Conservation (phyloP, 2,329 filamentous ascomycete genomes). For the Parastagonospora nodorum region DNA sequence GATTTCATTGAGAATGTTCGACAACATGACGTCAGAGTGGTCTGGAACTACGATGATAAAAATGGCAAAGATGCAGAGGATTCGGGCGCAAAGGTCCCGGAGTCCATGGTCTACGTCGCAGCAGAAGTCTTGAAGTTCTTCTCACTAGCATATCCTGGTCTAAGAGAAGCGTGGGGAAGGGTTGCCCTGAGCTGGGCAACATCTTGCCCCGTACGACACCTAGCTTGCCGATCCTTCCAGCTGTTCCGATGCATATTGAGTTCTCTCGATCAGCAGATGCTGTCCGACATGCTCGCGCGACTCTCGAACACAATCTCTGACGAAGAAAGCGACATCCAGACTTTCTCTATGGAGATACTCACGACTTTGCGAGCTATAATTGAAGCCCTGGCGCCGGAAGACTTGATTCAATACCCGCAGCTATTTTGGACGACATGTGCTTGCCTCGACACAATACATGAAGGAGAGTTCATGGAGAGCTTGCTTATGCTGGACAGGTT, state of each 20-base stretch:
- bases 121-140: constrained; percentile 84
- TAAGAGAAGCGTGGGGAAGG: constrained; percentile 90
- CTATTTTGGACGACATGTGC: constrained; percentile 98
- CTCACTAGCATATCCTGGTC: constrained; percentile 78
- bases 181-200: constrained; percentile 94
- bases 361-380: constrained; percentile 94
- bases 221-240: constrained; percentile 96
- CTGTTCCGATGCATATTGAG: constrained; percentile 94
- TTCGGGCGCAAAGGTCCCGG: constrained; percentile 78
- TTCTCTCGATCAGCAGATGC: constrained; percentile 88
- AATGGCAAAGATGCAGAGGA: constrained; percentile 74
- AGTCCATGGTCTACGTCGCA: constrained; percentile 85
- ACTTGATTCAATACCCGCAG: constrained; percentile 88
- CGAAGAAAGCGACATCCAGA: constrained; percentile 89
- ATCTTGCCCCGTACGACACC: constrained; percentile 90
- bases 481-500: constrained; percentile 89
- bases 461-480: constrained; percentile 90
- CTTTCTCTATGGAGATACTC: constrained; percentile 96
- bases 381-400: constrained; percentile 76
- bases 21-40: constrained; percentile 78
- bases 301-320: constrained; percentile 97
- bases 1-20: constrained; percentile 86
- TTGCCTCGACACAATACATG: constrained; percentile 95
- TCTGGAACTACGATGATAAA: constrained; percentile 94
- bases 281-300: constrained; percentile 93